Evolutionary conservation across 148 eudicot species (phyloP).

Genomic region (Chenopodium album): DNA sequence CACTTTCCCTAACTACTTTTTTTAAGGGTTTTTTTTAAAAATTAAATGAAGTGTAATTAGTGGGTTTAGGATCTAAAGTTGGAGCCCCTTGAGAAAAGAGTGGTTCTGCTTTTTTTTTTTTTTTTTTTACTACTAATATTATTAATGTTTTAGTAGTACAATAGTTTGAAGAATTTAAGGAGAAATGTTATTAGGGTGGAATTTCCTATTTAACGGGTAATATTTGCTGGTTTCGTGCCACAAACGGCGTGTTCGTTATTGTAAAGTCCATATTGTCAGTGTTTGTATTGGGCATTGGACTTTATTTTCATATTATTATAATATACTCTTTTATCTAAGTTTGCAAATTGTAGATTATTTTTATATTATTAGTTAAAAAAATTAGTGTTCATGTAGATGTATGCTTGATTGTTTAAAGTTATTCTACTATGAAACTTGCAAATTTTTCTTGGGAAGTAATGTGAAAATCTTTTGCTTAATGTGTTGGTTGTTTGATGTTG

Average conservation of each 20-base stretch:
- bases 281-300: conserved; percentile 15
- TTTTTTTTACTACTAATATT: not conserved
- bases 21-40: not conserved
- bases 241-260: conserved; percentile 13
- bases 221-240: conserved; percentile 5
- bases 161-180: not conserved
- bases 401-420: too few relatives aligned
- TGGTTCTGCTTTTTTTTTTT: conserved; percentile 28
- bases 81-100: conserved; percentile 38
- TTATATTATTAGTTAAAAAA: too few relatives aligned
- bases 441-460: too few relatives aligned
- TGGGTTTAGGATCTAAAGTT: conserved; percentile 18
- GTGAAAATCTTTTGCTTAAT: too few relatives aligned
- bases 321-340: not conserved
- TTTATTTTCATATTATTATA: too few relatives aligned
- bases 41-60: conserved; percentile 31
- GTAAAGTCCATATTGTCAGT: conserved; percentile 9
- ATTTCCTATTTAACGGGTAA: not conserved
- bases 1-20: conserved; percentile 9
- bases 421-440: too few relatives aligned
- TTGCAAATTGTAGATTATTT: not conserved
- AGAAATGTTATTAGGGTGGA: conserved; percentile 6
- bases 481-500: too few relatives aligned
- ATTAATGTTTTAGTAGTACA: not conserved
- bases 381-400: too few relatives aligned